Evolutionary conservation across 1,284 basidiomycete species (phyloP).

Genomic region (Phaffia rhodozyma): DNA sequence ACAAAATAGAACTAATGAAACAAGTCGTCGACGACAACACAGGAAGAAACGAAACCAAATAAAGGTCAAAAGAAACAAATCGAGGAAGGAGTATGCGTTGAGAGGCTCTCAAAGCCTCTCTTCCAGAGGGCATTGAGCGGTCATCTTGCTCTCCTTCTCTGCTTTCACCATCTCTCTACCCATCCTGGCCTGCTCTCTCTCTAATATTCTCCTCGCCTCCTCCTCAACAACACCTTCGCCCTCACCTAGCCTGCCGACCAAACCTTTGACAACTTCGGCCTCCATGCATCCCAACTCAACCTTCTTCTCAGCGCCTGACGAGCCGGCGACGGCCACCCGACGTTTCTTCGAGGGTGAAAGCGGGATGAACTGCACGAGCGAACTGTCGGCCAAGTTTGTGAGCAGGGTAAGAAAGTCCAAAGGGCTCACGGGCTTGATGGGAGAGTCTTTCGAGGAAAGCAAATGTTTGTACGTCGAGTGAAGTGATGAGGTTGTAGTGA

Average conservation of each 20-base stretch:
- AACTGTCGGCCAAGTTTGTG: slow-evolving; percentile 8
- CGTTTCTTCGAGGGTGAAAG: slow-evolving; percentile 4
- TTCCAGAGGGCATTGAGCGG: slow-evolving; percentile 10
- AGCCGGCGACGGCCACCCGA: no score
- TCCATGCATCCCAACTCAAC: slow-evolving; percentile 15
- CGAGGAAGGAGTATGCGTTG: no score
- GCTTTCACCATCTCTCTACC: slow-evolving; percentile 6
- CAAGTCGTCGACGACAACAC: no score
- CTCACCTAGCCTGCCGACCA: slow-evolving; percentile 1
- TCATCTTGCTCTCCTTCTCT: neutral
- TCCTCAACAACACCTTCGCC: slow-evolving; percentile 12
- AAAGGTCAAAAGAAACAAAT: no score
- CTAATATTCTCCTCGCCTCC: slow-evolving; percentile 17
- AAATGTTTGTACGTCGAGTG: slow-evolving; percentile 16
- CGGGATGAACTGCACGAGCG: slow-evolving; percentile 9
- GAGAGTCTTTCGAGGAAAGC: slow-evolving; percentile 14
- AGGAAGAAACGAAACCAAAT: no score
- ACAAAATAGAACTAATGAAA: no score
- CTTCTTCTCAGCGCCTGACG: slow-evolving; percentile 1
- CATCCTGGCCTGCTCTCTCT: slow-evolving; percentile 15
- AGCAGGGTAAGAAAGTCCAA: slow-evolving; percentile 16
- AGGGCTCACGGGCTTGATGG: slow-evolving; percentile 4
- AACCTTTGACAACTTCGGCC: slow-evolving; percentile 17
- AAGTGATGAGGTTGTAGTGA: slow-evolving; percentile 6
- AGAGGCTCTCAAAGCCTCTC: slow-evolving; percentile 10